A percentile compares a stretch with the other conserved stretches of the same genome.
Conservation (phyloP, 1,284 basidiomycete genomes). For the Naganishia liquefaciens region DNA sequence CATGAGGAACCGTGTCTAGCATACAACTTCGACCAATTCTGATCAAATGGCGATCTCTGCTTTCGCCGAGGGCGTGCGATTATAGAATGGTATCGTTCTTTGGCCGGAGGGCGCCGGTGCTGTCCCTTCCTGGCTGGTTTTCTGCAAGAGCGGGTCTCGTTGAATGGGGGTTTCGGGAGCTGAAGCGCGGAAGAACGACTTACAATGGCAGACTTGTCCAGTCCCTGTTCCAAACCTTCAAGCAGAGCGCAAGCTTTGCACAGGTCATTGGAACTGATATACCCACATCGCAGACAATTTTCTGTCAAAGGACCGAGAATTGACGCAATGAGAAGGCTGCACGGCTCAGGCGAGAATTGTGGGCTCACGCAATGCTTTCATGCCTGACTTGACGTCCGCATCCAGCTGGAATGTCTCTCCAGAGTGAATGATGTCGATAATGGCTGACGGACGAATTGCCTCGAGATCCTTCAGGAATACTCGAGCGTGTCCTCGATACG, state of each 20-base stretch:
- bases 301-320: slow-evolving; percentile 57
- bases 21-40: neutral
- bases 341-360: neutral
- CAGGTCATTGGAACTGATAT: slow-evolving; percentile 86
- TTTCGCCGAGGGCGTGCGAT: slow-evolving; percentile 36
- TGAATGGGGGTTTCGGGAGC: neutral
- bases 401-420: slow-evolving; percentile 83
- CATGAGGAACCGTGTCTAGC: too few species aligned
- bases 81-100: slow-evolving; percentile 51
- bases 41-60: slow-evolving; percentile 17
- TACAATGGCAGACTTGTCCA: slow-evolving; percentile 61
- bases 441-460: slow-evolving; percentile 85
- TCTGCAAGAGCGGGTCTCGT: slow-evolving; percentile 31
- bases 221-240: slow-evolving; percentile 84
- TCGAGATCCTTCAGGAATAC: slow-evolving; percentile 95
- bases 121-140: slow-evolving; percentile 40
- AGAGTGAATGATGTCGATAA: slow-evolving; percentile 96
- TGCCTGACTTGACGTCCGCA: slow-evolving; percentile 71
- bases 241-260: slow-evolving; percentile 91
- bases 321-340: neutral
- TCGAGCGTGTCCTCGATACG: slow-evolving; percentile 93
- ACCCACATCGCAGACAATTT: slow-evolving; percentile 83
- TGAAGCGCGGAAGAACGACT: slow-evolving; percentile 47
- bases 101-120: slow-evolving; percentile 45
- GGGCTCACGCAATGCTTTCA: slow-evolving; percentile 73